Evolutionary conservation across 1,284 basidiomycete species (phyloP).

Genomic region (Austroboletus niveus): DNA sequence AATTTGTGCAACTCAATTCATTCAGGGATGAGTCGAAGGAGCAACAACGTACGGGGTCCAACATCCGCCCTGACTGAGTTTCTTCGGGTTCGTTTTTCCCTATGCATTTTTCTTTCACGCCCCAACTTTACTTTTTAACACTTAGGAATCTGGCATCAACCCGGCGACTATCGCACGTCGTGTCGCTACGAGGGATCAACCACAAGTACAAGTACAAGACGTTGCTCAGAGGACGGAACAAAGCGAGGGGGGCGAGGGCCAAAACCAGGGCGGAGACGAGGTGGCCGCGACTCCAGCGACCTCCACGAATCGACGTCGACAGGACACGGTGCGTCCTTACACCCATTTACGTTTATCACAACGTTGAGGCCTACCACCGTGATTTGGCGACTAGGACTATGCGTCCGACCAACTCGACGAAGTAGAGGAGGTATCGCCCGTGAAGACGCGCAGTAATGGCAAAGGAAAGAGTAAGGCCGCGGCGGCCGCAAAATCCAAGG

Average conservation of each 20-base stretch:
- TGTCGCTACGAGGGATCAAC: constrained; percentile 40
- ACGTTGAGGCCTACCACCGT: no score
- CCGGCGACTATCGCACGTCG: constrained; percentile 65
- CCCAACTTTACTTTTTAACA: not conserved
- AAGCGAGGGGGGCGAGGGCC: constrained; percentile 23
- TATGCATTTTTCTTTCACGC: not conserved
- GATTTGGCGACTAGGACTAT: constrained; percentile 41
- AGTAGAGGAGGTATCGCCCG: constrained; percentile 39
- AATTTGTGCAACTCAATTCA: no score
- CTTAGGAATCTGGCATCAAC: constrained; percentile 77
- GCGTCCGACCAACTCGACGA: constrained; percentile 76
- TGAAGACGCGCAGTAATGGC: constrained; percentile 40
- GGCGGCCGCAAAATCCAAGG: constrained; percentile 46
- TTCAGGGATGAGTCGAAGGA: constrained; percentile 25
- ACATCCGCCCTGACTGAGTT: constrained; percentile 92
- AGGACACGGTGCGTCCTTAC: constrained; percentile 4
- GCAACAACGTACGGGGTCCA: constrained; percentile 81
- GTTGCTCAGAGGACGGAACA: constrained; percentile 33
- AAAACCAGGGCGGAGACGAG: constrained; percentile 2
- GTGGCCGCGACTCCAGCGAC: constrained; percentile 3
- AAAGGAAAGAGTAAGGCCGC: constrained; percentile 35
- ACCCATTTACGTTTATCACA: no score
- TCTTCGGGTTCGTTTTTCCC: constrained; percentile 59
- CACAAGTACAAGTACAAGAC: constrained; percentile 36
- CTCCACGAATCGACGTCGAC: constrained; percentile 12